These are phyloP conservation scores for Leccinum ochraceum DNA, from an alignment of 768 basidiomycete species.

Conservation along the genomic window DNA sequence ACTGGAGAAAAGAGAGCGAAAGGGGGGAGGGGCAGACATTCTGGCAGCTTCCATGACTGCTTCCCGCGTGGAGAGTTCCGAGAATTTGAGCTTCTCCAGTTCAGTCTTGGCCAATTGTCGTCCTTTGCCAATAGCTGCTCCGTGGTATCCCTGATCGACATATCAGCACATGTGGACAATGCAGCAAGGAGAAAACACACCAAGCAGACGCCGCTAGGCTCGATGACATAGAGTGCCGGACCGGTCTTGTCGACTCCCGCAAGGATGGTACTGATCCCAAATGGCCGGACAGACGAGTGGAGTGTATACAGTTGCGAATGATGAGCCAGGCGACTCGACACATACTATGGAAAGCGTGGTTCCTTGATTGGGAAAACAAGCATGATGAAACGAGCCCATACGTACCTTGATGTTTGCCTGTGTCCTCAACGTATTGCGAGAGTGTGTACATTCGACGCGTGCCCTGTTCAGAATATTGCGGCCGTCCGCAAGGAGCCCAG, in stretches of 20 bases:
- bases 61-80: slow-evolving; percentile 76
- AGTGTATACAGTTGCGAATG: slow-evolving; percentile 96
- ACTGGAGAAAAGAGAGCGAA: neutral
- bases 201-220: slow-evolving; percentile 92
- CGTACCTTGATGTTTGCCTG: slow-evolving; percentile 80
- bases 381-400: neutral
- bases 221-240: slow-evolving; percentile 85
- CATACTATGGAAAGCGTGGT: slow-evolving; percentile 36
- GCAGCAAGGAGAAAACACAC: slow-evolving; percentile 44
- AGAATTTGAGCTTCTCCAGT: slow-evolving; percentile 90
- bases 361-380: neutral
- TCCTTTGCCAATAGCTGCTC: slow-evolving; percentile 98
- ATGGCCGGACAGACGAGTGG: slow-evolving; percentile 97
- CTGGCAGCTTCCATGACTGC: slow-evolving; percentile 92
- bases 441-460: slow-evolving; percentile 76
- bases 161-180: neutral
- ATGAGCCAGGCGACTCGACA: slow-evolving; percentile 79
- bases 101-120: slow-evolving; percentile 97
- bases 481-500: slow-evolving; percentile 92
- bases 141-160: slow-evolving; percentile 78
- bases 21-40: slow-evolving; percentile 62
- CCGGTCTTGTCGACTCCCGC: slow-evolving; percentile 88
- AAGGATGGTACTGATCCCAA: slow-evolving; percentile 92
- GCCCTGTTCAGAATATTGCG: slow-evolving; percentile 84
- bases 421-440: slow-evolving; percentile 70